Conservation (phyloP, 176 grass and related monocot genomes). For the Eragrostis curvula region DNA sequence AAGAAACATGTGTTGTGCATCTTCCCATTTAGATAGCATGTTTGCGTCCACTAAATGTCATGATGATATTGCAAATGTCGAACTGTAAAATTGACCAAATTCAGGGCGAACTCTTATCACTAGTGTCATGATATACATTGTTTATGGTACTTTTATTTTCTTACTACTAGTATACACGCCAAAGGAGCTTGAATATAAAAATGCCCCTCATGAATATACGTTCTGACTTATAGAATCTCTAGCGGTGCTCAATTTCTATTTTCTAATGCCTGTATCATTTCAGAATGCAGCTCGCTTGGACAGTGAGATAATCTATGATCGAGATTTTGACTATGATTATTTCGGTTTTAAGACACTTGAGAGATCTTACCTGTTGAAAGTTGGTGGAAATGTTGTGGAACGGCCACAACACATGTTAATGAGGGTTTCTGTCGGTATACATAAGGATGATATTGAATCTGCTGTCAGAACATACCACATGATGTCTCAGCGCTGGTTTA, state of each 20-base stretch:
- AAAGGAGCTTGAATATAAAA: too few relatives aligned
- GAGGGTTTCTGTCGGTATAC: constrained; percentile 94
- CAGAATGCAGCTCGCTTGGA: constrained; percentile 89
- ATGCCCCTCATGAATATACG: too few relatives aligned
- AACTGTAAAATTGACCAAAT: not conserved
- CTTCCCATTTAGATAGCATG: not conserved
- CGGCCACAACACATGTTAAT: constrained; percentile 95
- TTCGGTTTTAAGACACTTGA: constrained; percentile 97
- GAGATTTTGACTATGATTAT: constrained; percentile 96
- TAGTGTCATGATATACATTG: not conserved
- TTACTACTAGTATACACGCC: too few relatives aligned
- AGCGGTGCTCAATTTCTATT: not conserved
- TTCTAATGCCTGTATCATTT: not conserved
- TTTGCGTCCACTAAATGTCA: not conserved
- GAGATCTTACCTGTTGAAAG: constrained; percentile 91
- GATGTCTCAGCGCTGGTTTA: constrained; percentile 98
- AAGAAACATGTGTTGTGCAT: not conserved
- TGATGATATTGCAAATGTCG: not conserved
- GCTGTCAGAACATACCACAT: constrained; percentile 80
- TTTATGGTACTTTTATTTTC: not conserved
- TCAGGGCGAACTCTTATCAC: not conserved
- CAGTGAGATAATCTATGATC: constrained; percentile 95
- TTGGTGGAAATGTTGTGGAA: constrained; percentile 63
- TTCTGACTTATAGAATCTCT: not conserved
- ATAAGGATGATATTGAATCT: constrained; percentile 89